Evolutionary conservation across 768 basidiomycete species (phyloP), one percentile per base, ranked within the genome.

Genomic region (Phylloporus sp.): DNA sequence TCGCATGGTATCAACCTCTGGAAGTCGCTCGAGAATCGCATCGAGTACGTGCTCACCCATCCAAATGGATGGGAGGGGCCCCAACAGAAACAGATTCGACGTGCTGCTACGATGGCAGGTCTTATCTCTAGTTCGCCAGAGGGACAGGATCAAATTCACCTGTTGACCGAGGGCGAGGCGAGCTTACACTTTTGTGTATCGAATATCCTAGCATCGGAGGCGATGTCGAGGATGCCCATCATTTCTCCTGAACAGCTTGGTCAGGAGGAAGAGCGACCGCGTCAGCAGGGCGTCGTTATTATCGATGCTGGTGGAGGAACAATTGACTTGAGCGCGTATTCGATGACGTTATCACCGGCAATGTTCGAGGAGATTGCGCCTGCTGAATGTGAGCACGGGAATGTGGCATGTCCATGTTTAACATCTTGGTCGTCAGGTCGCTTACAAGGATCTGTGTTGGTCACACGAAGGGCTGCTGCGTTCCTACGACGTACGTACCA

Each of bases 161-260:
- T 85, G 49, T 73, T 84, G n/a, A 84, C 81, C 0, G 82, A 85
- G 55, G 83, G 82, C 0, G 83, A 85, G 56, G 83, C 83, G 0
- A 80, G 79, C 56, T 60, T 84, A 12, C 78, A 84, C 54, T 84
- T 74, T 57, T 82, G 81, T 48, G 70, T 83, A 18, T 66, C 72
- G 27, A 77, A 72, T 48, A 74, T 78, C 0, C 54, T 80, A 12
- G 71, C 74, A 1, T 70, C 66, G 6, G 72, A 77, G 13, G 10
- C 47, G 27, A 22, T 64, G 40, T 56, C 54, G 8, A 58, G 28
- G 38, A 55, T 56, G 26, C 52, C 64, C 8, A 59, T 56, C n/a
- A 4, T 56, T n/a, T 36, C 52, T 36, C 35, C 55, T 59, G 71
- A 60, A 31, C 41, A 42, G 4, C 15, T 42, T 10, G 63, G 58